These are phyloP conservation scores for Coniella vitis DNA, from an alignment of 2,329 filamentous ascomycete species.

Conservation along the genomic window DNA sequence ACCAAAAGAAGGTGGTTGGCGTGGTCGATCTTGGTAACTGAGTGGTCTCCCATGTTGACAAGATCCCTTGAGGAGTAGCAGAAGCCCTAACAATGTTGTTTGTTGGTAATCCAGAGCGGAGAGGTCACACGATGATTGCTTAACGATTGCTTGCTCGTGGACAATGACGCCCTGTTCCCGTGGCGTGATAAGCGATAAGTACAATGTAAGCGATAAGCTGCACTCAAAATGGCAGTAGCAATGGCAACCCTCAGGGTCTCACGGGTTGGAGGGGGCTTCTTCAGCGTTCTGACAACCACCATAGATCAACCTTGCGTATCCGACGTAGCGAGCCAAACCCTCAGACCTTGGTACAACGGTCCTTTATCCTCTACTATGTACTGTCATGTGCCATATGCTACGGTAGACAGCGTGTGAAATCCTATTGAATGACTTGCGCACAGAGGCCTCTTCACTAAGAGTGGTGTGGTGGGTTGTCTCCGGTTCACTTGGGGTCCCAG, in stretches of 20 bases:
- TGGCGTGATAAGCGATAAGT: background rate
- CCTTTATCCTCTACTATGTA: too few species aligned
- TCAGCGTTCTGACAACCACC: too few species aligned
- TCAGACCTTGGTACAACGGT: too few species aligned
- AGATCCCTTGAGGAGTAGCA: background rate
- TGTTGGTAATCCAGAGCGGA: background rate
- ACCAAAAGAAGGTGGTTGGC: slow-evolving; percentile 71
- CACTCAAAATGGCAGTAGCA: background rate
- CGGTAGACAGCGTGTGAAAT: too few species aligned
- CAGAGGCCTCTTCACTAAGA: background rate
- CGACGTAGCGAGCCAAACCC: too few species aligned
- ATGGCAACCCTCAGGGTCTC: too few species aligned
- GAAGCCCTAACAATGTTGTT: background rate
- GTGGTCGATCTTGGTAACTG: slow-evolving; percentile 63
- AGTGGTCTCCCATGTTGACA: slow-evolving; percentile 49
- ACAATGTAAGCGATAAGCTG: slow-evolving; percentile 13
- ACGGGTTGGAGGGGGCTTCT: too few species aligned
- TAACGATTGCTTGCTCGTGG: too few species aligned
- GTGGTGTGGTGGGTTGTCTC: background rate
- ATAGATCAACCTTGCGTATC: too few species aligned
- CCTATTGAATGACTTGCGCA: too few species aligned
- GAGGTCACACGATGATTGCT: background rate
- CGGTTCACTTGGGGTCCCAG: too few species aligned
- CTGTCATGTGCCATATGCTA: too few species aligned
- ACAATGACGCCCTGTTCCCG: slow-evolving; percentile 7